phyloP scores from a whole-genome alignment of 306 rosid species.

The Acacia acuminata region DNA sequence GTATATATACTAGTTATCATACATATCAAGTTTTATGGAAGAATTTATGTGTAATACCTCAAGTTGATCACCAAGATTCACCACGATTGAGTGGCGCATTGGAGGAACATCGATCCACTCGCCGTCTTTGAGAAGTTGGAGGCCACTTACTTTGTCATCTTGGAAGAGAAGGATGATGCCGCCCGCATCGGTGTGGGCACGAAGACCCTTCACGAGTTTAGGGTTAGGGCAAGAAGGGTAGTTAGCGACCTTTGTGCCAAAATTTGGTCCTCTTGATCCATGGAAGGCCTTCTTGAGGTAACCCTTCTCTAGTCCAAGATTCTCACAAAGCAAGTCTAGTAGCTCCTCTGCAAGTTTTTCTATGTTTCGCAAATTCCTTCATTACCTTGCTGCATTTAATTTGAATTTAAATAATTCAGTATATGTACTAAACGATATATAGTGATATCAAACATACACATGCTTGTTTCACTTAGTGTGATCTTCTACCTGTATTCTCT shows the following conservation, averaged over 20 bases:
- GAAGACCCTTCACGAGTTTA: constrained; percentile 62
- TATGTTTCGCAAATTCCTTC: constrained; percentile 53
- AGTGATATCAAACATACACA: too few relatives aligned
- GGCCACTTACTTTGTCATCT: constrained; percentile 67
- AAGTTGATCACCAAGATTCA: constrained; percentile 64
- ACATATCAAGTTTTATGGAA: too few relatives aligned
- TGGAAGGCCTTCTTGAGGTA: constrained; percentile 38
- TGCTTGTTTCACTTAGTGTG: too few relatives aligned
- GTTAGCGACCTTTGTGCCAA: constrained; percentile 68
- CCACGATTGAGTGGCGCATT: constrained; percentile 62
- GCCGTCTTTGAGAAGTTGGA: constrained; percentile 61
- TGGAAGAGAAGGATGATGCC: constrained; percentile 68
- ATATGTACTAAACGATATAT: not conserved
- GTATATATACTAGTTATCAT: too few relatives aligned
- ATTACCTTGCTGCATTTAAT: constrained; percentile 38
- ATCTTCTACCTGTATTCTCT: constrained; percentile 48
- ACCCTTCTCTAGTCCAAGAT: constrained; percentile 50
- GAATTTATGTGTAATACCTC: constrained; percentile 33
- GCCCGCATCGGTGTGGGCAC: constrained; percentile 76
- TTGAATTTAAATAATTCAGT: not conserved
- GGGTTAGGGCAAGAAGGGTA: constrained; percentile 67
- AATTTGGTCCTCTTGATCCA: constrained; percentile 64
- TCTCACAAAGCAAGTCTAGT: constrained; percentile 62
- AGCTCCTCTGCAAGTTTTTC: constrained; percentile 58
- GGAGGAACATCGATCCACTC: constrained; percentile 66